phyloP scores from a whole-genome alignment of 2,329 filamentous ascomycete genomes.

The Stagonosporopsis rhizophila region DNA sequence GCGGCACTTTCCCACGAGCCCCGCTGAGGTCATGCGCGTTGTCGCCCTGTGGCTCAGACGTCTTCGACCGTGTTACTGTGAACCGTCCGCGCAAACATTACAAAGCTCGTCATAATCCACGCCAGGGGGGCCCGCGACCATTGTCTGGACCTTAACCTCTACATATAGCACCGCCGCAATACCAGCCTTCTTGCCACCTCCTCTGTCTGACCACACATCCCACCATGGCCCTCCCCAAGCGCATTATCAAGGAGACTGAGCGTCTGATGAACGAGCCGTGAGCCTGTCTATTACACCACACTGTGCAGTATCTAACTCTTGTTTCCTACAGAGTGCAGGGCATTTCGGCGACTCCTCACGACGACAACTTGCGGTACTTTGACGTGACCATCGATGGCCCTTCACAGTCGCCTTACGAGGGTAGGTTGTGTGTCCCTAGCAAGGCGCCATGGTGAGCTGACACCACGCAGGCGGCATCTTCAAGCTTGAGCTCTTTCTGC shows the following conservation, averaged over 20 bases:
- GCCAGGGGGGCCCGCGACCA: not conserved
- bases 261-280: constrained; percentile 96
- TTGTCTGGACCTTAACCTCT: not conserved
- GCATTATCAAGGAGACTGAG: constrained; percentile 98
- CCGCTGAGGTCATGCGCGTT: constrained; percentile 21
- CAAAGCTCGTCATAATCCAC: constrained; percentile 5
- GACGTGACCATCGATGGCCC: constrained; percentile 97
- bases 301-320: constrained; percentile 3
- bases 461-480: constrained; percentile 74
- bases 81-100: constrained; percentile 13
- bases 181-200: not conserved
- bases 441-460: not conserved
- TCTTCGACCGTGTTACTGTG: constrained; percentile 7
- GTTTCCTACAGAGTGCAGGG: constrained; percentile 76
- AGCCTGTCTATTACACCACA: constrained; percentile 43
- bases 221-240: constrained; percentile 79
- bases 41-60: constrained; percentile 20
- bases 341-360: constrained; percentile 93
- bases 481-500: constrained; percentile 95
- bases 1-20: constrained; percentile 18
- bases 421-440: constrained; percentile 59
- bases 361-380: constrained; percentile 97
- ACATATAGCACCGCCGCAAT: not conserved
- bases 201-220: not conserved
- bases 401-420: constrained; percentile 91